Percentiles rank a stretch among this genome's conserved stretches.
These are phyloP conservation scores for Ajuga reptans DNA, from an alignment of 305 asterid species.

Conservation along the genomic window DNA sequence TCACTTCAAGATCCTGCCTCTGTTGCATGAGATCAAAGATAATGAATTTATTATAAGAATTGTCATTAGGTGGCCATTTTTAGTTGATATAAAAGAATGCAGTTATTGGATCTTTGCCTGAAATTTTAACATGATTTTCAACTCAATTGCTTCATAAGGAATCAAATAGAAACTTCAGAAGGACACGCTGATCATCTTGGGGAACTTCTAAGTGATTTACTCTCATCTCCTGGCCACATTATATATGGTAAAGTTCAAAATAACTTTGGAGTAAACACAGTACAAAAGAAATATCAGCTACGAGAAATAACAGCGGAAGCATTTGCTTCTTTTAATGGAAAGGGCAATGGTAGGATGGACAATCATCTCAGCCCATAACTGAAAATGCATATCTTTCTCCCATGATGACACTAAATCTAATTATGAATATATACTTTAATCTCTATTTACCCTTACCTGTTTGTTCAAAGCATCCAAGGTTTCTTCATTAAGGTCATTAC, in stretches of 20 bases:
- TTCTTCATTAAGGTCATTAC: constrained; percentile 95
- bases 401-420: neutral
- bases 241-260: neutral
- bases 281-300: constrained; percentile 3
- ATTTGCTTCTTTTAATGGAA: neutral
- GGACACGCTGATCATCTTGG: neutral
- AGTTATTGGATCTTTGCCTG: neutral
- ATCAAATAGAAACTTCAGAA: neutral
- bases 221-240: neutral
- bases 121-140: neutral
- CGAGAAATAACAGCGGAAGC: neutral
- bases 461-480: constrained; percentile 90
- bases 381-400: neutral
- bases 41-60: neutral
- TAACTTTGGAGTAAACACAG: constrained; percentile 1
- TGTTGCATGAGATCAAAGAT: neutral
- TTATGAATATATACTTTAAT: neutral
- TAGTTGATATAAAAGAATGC: neutral
- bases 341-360: neutral
- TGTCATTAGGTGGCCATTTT: neutral
- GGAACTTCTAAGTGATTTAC: neutral
- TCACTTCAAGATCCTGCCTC: neutral
- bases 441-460: constrained; percentile 45
- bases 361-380: neutral
- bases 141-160: neutral